Conservation (phyloP, 257 asterid genomes). For the Solanum tacnaense region DNA sequence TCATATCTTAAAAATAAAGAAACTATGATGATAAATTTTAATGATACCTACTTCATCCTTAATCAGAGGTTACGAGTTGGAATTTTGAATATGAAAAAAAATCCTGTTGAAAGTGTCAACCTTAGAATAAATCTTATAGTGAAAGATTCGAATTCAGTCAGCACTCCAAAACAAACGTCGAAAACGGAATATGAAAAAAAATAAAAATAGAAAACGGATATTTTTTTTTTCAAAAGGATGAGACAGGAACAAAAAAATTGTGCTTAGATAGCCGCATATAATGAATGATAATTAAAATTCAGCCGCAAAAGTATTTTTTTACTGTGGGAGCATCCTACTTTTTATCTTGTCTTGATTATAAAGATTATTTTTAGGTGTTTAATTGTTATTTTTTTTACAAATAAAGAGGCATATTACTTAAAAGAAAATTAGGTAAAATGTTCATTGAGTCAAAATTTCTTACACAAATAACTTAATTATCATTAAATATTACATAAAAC, state of each 20-base stretch:
- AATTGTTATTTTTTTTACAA: neutral
- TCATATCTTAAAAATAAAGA: neutral
- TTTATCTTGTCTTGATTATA: neutral
- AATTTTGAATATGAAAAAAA: too few species aligned
- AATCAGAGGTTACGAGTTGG: rapidly evolving
- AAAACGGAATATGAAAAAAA: too few species aligned
- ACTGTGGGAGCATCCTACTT: neutral
- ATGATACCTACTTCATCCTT: neutral
- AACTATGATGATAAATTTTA: neutral
- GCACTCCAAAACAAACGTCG: rapidly evolving
- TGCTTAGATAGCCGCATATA: neutral
- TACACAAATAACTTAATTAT: too few species aligned
- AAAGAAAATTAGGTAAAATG: neutral
- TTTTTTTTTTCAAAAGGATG: neutral
- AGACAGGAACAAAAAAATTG: neutral
- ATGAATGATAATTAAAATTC: neutral
- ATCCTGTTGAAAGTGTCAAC: neutral
- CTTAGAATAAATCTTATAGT: too few species aligned
- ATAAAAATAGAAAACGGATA: too few species aligned
- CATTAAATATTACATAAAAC: too few species aligned
- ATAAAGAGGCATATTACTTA: neutral
- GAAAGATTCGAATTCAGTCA: too few species aligned
- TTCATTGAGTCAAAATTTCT: too few species aligned
- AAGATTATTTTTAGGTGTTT: neutral
- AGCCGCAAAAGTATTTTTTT: neutral